These are phyloP conservation scores for Lachancea lanzarotensis DNA, from an alignment of 805 yeast genomes.

Conservation along the genomic window DNA sequence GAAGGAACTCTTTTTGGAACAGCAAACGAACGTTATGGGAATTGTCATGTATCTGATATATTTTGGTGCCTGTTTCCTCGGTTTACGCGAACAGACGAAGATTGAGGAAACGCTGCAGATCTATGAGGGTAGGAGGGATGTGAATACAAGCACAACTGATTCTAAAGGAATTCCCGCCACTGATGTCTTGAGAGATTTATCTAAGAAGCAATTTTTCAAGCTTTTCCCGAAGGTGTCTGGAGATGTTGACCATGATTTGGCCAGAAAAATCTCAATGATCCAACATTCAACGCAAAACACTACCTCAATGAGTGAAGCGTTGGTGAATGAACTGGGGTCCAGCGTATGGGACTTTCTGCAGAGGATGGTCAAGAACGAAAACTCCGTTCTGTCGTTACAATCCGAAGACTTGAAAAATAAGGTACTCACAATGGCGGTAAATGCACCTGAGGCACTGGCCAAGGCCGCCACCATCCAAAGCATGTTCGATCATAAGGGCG, in stretches of 20 bases:
- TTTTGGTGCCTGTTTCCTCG: constrained; percentile 9
- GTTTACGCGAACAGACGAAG: constrained; percentile 6
- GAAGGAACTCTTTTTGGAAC: constrained; percentile 7
- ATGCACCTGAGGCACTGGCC: constrained; percentile 7
- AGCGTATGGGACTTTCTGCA: constrained; percentile 8
- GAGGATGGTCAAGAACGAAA: constrained; percentile 6
- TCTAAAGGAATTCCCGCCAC: neutral
- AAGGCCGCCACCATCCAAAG: constrained; percentile 7
- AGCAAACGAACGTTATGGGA: constrained; percentile 7
- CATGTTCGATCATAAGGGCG: constrained; percentile 6
- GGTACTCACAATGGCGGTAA: constrained; percentile 3
- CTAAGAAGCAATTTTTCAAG: constrained; percentile 9
- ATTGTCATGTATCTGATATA: constrained; percentile 8
- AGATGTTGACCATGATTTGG: constrained; percentile 3
- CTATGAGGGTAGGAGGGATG: neutral
- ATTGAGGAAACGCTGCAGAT: constrained; percentile 5
- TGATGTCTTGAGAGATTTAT: constrained; percentile 5
- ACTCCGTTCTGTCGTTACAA: constrained; percentile 4
- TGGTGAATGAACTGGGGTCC: constrained; percentile 4
- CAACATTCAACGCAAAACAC: constrained; percentile 1
- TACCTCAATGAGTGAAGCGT: constrained; percentile 3
- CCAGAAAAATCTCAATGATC: neutral
- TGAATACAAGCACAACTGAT: neutral
- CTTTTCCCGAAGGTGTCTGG: constrained; percentile 5
- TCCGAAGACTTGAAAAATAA: constrained; percentile 5